Evolutionary conservation across 2,329 filamentous ascomycete genomes (phyloP).

Genomic region (Fusarium subglutinans): DNA sequence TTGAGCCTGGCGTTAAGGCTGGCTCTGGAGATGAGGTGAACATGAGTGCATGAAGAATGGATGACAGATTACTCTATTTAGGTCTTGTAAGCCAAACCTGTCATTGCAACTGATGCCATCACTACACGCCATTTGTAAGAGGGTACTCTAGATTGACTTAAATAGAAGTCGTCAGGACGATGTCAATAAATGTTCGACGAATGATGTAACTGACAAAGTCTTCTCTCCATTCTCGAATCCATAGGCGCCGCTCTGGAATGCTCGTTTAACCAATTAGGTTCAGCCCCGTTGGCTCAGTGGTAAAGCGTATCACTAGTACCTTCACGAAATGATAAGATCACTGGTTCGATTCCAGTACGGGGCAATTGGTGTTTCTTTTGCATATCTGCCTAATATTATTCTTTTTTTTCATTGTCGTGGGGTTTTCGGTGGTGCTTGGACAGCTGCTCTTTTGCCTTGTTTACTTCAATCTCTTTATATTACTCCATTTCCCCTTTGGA

Average conservation of each 20-base stretch:
- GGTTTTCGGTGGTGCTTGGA: fast-evolving
- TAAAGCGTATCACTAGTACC: background rate
- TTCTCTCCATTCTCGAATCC: fast-evolving
- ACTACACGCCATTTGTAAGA: no score
- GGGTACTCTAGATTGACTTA: fast-evolving
- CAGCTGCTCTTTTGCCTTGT: background rate
- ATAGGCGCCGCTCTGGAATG: fast-evolving
- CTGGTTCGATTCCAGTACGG: background rate
- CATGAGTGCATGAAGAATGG: background rate
- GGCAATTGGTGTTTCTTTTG: background rate
- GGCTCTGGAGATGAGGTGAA: constrained; percentile 14
- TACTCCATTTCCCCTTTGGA: fast-evolving
- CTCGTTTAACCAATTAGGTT: background rate
- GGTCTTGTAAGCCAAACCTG: fast-evolving
- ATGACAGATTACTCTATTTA: fast-evolving
- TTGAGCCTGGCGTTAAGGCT: constrained; percentile 6
- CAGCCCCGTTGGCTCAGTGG: background rate
- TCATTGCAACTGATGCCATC: no score
- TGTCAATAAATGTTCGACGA: no score
- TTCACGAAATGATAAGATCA: background rate
- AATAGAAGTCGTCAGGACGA: no score
- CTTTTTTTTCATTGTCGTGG: background rate
- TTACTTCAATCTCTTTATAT: no score
- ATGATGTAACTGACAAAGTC: no score
- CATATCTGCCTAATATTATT: fast-evolving